Percentiles rank a stretch among this genome's conserved stretches.
Conservation (phyloP, 2,329 filamentous ascomycete genomes). For the Colletotrichum sp. region DNA sequence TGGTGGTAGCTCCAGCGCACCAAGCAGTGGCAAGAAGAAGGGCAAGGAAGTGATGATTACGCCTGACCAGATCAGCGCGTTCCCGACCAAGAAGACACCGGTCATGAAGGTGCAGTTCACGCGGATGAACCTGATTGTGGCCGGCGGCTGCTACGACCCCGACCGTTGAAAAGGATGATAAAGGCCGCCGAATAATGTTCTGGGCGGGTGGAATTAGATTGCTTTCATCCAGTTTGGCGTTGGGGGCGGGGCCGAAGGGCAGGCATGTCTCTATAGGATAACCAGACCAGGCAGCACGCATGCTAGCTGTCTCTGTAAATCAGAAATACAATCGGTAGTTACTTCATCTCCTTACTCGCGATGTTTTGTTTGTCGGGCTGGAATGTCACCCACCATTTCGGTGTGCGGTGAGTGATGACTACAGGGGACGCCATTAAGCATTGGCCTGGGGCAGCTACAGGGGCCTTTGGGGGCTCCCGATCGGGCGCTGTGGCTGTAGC, state of each 20-base stretch:
- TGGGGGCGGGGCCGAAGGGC: conserved; percentile 5
- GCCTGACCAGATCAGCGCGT: conserved; percentile 92
- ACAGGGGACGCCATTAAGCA: background rate
- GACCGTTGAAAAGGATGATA: conserved; percentile 41
- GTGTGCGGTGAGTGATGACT: background rate
- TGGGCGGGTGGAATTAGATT: background rate
- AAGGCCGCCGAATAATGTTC: background rate
- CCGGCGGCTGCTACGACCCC: conserved; percentile 74
- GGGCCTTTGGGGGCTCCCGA: background rate
- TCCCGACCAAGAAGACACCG: conserved; percentile 94
- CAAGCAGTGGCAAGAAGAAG: conserved; percentile 67
- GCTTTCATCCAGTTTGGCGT: conserved; percentile 18
- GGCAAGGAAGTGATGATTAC: conserved; percentile 89
- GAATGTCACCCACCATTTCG: background rate
- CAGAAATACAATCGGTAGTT: background rate
- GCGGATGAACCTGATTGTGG: conserved; percentile 91
- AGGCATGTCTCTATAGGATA: background rate
- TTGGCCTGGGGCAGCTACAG: background rate
- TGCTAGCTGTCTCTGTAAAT: background rate
- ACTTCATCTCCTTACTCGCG: background rate
- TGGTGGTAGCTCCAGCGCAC: conserved; percentile 28
- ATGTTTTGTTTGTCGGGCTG: background rate
- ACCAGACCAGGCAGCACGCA: background rate
- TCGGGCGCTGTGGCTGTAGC: conserved; percentile 8
- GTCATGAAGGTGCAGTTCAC: conserved; percentile 95